Evolutionary conservation across 495 filamentous ascomycete species (phyloP), one percentile per base, ranked within the genome.

Genomic region (Xylaria intraflava): DNA sequence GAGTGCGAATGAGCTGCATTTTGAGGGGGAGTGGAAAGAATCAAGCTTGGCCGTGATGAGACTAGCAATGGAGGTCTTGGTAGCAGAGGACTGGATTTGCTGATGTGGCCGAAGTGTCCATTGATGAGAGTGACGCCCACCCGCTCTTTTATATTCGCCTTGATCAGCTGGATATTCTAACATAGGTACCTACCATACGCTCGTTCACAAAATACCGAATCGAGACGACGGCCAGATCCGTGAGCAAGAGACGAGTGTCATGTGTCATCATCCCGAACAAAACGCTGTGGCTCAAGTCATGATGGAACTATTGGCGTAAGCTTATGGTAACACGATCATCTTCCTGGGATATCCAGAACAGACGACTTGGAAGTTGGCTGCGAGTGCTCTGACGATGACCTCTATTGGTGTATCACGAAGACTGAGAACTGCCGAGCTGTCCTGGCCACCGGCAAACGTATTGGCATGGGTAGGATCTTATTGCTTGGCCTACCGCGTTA

Each of bases 1-100:
- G 51, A 12, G 42, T 27, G 29, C 42, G 51, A 29, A 31, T 40
- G 22, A 53, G 31, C 51, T 27, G 41, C 51, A 53, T 46, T 19
- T 46, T 51, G 54, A 31, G 35, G 14, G 35, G 6, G 22, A 35
- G 10, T 17, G 36, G 12, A 48, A 24, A n/a, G n/a, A n/a, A 9
- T 10, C 3, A 20, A 33, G 26, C 14, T 14, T 49, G n/a, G n/a
- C n/a, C n/a, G n/a, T n/a, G n/a, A n/a, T 29, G 22, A n/a, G 43
- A 6, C 3, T 16, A 9, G 45, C 9, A 49, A 6, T 26, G 46
- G 46, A 35, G 33, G 12, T 27, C 26, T 48, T n/a, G 20, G 45
- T 33, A 48, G 9, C 16, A 33, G 46, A 14, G 6, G 36, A 23
- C 12, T 33, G 30, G 46, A 3, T 16, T 24, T 22, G 16, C n/a